A percentile compares a stretch with the other conserved stretches of the same genome.
Evolutionary conservation across 345 rosid species (phyloP).

Genomic region (Rhodomyrtus tomentosa): DNA sequence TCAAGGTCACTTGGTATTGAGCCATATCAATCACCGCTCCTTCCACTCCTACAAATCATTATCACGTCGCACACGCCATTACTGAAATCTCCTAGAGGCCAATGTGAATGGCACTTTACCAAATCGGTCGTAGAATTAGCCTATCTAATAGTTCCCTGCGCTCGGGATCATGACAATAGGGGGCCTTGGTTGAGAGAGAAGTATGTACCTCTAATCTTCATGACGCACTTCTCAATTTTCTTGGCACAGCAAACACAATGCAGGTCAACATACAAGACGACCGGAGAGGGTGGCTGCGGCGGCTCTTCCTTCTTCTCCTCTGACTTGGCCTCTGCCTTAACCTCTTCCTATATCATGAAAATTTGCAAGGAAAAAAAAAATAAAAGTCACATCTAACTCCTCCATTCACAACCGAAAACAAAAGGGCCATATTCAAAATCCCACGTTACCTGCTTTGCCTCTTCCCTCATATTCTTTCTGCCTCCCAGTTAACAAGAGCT

Average conservation of each 20-base stretch:
- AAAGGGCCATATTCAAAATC: neutral
- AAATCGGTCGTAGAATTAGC: neutral
- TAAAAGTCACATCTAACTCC: neutral
- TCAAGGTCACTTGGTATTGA: constrained; percentile 64
- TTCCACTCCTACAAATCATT: constrained; percentile 55
- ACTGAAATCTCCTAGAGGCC: neutral
- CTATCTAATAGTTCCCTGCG: neutral
- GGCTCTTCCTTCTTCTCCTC: constrained; percentile 31
- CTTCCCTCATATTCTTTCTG: constrained; percentile 49
- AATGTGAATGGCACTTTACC: neutral
- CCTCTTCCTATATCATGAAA: neutral
- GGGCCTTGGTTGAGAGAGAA: neutral
- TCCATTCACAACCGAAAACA: neutral
- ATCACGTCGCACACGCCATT: neutral
- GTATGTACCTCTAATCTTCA: constrained; percentile 57
- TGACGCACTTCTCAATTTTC: constrained; percentile 72
- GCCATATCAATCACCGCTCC: constrained; percentile 58
- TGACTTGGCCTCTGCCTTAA: constrained; percentile 30
- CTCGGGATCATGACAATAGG: neutral
- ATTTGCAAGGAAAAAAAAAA: neutral
- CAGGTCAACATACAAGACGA: constrained; percentile 64
- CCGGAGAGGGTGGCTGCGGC: constrained; percentile 52
- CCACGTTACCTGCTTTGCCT: constrained; percentile 49
- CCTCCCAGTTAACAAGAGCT: neutral
- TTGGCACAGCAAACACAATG: constrained; percentile 94